Base-by-base conservation (phyloP, 257 asterid genomes). In the Penstemon newberryi region DNA sequence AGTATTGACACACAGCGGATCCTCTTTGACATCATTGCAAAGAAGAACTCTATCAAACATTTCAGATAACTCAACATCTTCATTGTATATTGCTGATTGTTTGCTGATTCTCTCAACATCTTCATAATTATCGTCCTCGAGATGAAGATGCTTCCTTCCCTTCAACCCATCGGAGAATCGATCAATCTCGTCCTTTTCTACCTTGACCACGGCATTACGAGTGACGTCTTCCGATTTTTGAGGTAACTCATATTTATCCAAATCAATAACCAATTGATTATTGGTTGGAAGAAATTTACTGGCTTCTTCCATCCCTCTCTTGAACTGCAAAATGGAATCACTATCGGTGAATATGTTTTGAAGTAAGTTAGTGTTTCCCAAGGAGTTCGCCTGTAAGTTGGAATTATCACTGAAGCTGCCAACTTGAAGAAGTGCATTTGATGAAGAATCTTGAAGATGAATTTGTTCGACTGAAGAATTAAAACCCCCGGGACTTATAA, bases 291-390 rank as follows among this genome's bases (percentile, higher is more conserved):
- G 89, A 69, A 93, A 90, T 63, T 83, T 90, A 69, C 81, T 87
- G 43, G 96, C 99, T 83, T 90, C 99, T 79, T 90, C 99, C 95
- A 86, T 72, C 69, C 99, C 99, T 77, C 84, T 89, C 77, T 82
- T 76, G 83, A 90, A 90, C 80, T 88, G 99, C 80, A 84, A 75
- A 66, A 90, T 77, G 50, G 95, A 87, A 70, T 93, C 95, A 8
- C 84, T 80, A 70, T 86, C 82, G 10, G 65, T 80, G 72, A 88
- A 88, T 33, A 85, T 40, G 49, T 79, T 85, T 45, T 82, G 81
- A 69, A 86, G 60, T 74, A 67, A 44, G 71, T 69, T 72, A 25
- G 78, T 40, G 66, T 66, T 65, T 43, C 50, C 75, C 67, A 71
- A 63, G 43, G 88, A 63, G 70, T 73, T 71, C 70, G 47, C 33